These are phyloP conservation scores for Mycena maculata DNA, from an alignment of 768 basidiomycete genomes.

Conservation along the genomic window DNA sequence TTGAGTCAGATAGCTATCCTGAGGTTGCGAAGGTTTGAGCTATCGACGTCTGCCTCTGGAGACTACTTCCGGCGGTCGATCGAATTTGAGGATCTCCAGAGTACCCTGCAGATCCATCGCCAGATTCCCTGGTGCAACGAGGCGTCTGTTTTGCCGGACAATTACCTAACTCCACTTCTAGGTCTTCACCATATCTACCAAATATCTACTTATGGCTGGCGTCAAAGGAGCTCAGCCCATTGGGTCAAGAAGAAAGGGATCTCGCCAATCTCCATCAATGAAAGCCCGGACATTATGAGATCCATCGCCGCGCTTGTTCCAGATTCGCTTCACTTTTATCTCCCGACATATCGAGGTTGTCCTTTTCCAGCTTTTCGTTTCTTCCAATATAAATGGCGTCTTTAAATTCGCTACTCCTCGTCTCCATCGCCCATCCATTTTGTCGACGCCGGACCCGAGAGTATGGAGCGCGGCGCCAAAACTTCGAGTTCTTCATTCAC, in stretches of 20 bases:
- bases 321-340: slow-evolving; percentile 24
- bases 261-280: slow-evolving; percentile 53
- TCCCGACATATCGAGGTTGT: slow-evolving; percentile 19
- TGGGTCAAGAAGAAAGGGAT: slow-evolving; percentile 41
- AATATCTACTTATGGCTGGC: slow-evolving; percentile 8
- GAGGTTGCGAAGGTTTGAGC: too few species aligned
- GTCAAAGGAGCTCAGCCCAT: slow-evolving; percentile 19
- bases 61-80: background rate
- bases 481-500: slow-evolving; percentile 23
- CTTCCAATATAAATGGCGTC: slow-evolving; percentile 31
- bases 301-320: slow-evolving; percentile 10
- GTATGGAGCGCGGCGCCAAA: slow-evolving; percentile 6
- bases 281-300: slow-evolving; percentile 21
- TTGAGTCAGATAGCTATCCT: too few species aligned
- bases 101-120: slow-evolving; percentile 6
- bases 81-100: background rate
- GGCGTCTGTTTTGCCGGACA: slow-evolving; percentile 26
- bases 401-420: slow-evolving; percentile 6
- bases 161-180: slow-evolving; percentile 20
- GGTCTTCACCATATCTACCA: slow-evolving; percentile 10
- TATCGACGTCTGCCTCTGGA: too few species aligned
- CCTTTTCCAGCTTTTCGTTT: slow-evolving; percentile 9
- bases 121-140: slow-evolving; percentile 25
- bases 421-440: background rate
- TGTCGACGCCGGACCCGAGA: background rate